Conservation (phyloP, 495 filamentous ascomycete genomes). For the Penicillium daleae region DNA sequence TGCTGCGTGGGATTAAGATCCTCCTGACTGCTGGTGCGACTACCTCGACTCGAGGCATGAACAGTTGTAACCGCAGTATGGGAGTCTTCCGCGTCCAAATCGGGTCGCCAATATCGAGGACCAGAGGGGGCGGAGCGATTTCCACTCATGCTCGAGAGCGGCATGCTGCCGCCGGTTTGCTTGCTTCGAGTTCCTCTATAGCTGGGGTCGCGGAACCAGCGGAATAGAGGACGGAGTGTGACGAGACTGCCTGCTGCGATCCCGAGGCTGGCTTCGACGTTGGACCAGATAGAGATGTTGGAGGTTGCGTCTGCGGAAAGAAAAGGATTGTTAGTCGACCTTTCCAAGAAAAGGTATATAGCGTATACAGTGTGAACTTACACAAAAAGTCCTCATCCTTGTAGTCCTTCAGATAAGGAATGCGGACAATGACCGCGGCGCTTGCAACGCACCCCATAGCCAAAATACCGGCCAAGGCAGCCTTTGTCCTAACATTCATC, state of each 20-base stretch:
- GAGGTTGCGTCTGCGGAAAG: constrained; percentile 40
- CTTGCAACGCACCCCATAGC: constrained; percentile 44
- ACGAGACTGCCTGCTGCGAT: constrained; percentile 52
- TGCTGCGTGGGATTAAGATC: constrained; percentile 38
- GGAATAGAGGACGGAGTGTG: constrained; percentile 53
- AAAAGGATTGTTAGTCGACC: constrained; percentile 18
- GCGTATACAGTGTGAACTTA: constrained; percentile 10
- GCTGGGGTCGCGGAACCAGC: constrained; percentile 45
- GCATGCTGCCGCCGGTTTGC: constrained; percentile 35
- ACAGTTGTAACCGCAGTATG: constrained; percentile 39
- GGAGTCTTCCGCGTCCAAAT: constrained; percentile 33
- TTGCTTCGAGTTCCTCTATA: constrained; percentile 34
- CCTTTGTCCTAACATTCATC: constrained; percentile 44
- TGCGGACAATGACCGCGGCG: constrained; percentile 14
- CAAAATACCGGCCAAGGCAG: constrained; percentile 41
- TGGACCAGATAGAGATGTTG: constrained; percentile 52
- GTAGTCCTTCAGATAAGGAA: constrained; percentile 23
- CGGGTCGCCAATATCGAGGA: constrained; percentile 40
- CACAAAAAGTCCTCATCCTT: constrained; percentile 23
- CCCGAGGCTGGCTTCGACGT: constrained; percentile 50
- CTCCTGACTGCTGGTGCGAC: constrained; percentile 44
- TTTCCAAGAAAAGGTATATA: not conserved
- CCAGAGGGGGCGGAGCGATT: constrained; percentile 25
- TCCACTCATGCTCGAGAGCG: constrained; percentile 39
- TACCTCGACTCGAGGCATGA: constrained; percentile 33